Conservation (phyloP, 2,329 filamentous ascomycete species). For the Sordariomycetes sp. region DNA sequence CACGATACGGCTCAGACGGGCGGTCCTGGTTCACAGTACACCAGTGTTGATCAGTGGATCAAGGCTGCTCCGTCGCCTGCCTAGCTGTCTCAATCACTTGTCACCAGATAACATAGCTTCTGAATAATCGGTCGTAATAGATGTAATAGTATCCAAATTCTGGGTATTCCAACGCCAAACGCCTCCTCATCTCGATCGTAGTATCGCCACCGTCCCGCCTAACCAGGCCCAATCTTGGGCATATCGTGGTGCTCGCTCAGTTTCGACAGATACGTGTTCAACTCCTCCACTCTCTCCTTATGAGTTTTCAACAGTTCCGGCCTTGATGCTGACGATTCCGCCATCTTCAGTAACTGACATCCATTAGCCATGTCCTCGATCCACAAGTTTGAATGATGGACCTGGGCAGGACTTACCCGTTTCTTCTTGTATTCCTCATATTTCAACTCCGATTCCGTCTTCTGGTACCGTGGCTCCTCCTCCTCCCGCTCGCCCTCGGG, state of each 20-base stretch:
- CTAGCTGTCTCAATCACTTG: too few species aligned
- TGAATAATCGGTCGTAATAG: too few species aligned
- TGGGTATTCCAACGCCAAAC: too few species aligned
- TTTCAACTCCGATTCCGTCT: conserved; percentile 76
- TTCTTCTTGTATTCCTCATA: conserved; percentile 76
- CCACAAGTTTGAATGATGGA: too few species aligned
- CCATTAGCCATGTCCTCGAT: not conserved
- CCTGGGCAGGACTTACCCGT: conserved; percentile 54
- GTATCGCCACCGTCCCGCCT: conserved; percentile 9
- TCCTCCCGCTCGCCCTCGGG: conserved; percentile 13
- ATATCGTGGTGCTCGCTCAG: conserved; percentile 98
- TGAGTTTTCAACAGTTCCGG: conserved; percentile 90
- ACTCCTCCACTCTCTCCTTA: conserved; percentile 90
- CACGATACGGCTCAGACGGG: too few species aligned
- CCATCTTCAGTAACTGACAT: conserved; percentile 64
- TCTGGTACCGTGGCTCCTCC: conserved; percentile 31
- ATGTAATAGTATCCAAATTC: too few species aligned
- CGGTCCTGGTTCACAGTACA: too few species aligned
- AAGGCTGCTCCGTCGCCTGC: too few species aligned
- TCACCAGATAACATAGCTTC: too few species aligned
- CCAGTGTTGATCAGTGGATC: too few species aligned
- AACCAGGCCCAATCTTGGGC: conserved; percentile 59
- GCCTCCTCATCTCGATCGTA: not conserved
- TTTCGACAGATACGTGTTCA: conserved; percentile 87
- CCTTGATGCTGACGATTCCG: conserved; percentile 47